phyloP scores from a whole-genome alignment of 1,284 basidiomycete genomes.

The Heterobasidion annosum region DNA sequence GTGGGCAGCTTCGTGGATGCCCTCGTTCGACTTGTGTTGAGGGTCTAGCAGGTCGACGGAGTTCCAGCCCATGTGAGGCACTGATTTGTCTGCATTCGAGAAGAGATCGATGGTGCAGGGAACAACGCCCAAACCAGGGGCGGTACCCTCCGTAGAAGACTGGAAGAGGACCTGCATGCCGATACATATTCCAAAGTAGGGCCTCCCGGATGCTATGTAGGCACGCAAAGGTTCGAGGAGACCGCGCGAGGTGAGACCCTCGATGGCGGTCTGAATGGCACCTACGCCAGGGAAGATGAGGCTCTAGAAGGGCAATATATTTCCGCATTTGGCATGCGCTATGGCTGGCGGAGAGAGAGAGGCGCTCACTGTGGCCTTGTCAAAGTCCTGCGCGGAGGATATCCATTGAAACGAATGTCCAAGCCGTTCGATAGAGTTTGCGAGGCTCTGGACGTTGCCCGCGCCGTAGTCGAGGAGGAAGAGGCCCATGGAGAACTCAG shows the following conservation, averaged over 20 bases:
- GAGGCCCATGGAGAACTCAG: slow-evolving; percentile 43
- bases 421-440: slow-evolving; percentile 85
- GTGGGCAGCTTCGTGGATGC: slow-evolving; percentile 42
- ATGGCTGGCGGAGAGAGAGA: slow-evolving; percentile 5
- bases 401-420: slow-evolving; percentile 94
- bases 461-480: slow-evolving; percentile 95
- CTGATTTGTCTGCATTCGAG: slow-evolving; percentile 65
- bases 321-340: slow-evolving; percentile 11
- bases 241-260: slow-evolving; percentile 66
- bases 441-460: slow-evolving; percentile 89
- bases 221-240: slow-evolving; percentile 74
- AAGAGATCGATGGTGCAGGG: slow-evolving; percentile 67
- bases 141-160: slow-evolving; percentile 70
- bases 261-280: slow-evolving; percentile 84
- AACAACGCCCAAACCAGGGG: slow-evolving; percentile 66
- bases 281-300: slow-evolving; percentile 99
- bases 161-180: slow-evolving; percentile 94
- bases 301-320: slow-evolving; percentile 42
- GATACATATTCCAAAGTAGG: slow-evolving; percentile 98
- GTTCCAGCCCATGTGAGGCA: slow-evolving; percentile 99
- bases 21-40: slow-evolving; percentile 30
- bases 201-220: slow-evolving; percentile 86
- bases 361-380: slow-evolving; percentile 75
- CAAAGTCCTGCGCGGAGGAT: slow-evolving; percentile 75
- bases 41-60: slow-evolving; percentile 48